These are phyloP conservation scores for Ottelia alismoides DNA, from an alignment of 106 monocot species.

Conservation along the genomic window DNA sequence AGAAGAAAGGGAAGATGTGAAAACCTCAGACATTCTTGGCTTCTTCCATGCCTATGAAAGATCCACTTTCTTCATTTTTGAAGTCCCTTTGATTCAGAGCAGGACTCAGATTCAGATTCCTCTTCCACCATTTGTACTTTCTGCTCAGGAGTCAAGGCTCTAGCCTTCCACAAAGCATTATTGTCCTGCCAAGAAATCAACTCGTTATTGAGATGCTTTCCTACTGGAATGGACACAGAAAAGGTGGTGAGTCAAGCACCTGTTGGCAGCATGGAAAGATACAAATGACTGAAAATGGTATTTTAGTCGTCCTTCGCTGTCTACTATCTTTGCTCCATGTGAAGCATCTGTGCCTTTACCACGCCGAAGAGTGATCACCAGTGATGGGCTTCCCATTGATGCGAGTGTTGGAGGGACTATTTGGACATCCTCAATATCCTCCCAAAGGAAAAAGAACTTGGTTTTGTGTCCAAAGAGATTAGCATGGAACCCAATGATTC, in stretches of 20 bases:
- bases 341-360: constrained; percentile 36
- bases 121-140: no score
- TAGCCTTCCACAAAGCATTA: constrained; percentile 77
- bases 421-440: constrained; percentile 59
- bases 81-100: no score
- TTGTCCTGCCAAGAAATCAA: constrained; percentile 45
- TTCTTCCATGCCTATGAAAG: constrained; percentile 50
- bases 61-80: constrained; percentile 37
- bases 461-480: constrained; percentile 64
- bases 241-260: no score
- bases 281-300: constrained; percentile 64
- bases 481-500: constrained; percentile 54
- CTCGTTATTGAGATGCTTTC: no score
- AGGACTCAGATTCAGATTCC: constrained; percentile 13
- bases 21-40: constrained; percentile 49
- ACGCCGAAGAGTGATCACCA: constrained; percentile 27
- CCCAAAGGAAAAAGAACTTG: constrained; percentile 76
- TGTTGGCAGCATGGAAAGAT: constrained; percentile 31
- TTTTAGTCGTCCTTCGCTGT: constrained; percentile 48
- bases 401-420: constrained; percentile 35
- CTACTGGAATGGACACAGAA: no score
- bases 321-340: constrained; percentile 39
- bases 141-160: constrained; percentile 60
- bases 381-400: constrained; percentile 36
- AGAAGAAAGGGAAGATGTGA: constrained; percentile 33